Base-by-base conservation (phyloP, 2,329 filamentous ascomycete species). In the Cucurbitaria berberidis region DNA sequence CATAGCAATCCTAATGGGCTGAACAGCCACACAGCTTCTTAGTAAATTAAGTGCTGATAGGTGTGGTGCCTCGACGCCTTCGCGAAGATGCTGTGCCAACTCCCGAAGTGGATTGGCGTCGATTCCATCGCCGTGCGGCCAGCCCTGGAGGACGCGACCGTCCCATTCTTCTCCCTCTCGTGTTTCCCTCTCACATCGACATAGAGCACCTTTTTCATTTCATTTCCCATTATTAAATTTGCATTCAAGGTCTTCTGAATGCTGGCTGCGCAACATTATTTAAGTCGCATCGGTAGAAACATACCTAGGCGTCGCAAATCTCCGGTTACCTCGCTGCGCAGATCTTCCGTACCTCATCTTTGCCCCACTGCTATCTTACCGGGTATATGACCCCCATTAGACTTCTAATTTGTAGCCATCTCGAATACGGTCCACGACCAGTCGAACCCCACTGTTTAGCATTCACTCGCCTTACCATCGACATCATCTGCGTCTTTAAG, bases 381-480 rank as follows among this genome's bases (percentile, higher is more conserved):
- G 40, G 29, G 29, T 38, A 53, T 48, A 48, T 44, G 48, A 32
- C 44, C 38, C 27, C 22, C 39, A 30, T 39, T 27, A 32, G 24
- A 29, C 22, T 16, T 43, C n/a, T 24, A 38, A 39, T 46, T 42
- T 51, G 41, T 35, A 16, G 24, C 26, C n/a, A 55, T 55, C 45
- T 55, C 30, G 44, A 51, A 55, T 51, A 55, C 52, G 52, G 41
- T 38, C 27, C 19, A 41, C 15, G n/a, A 6, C 27, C 40, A 45
- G n/a, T 21, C 40, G 36, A 15, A 48, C 11, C n/a, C 39, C 32
- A 40, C 27, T 13, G 29, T 29, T 41, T 18, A 32, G 18, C 15
- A 11, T 15, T 8, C 15, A 15, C 19, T 15, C 36, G 5, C 21
- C 11, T 24, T n/a, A n/a, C 9, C 36, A 21, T 8, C 15, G 3